Percentiles rank a stretch among this genome's conserved stretches.
Conservation (phyloP, 805 yeast genomes). For the Candida verbasci region DNA sequence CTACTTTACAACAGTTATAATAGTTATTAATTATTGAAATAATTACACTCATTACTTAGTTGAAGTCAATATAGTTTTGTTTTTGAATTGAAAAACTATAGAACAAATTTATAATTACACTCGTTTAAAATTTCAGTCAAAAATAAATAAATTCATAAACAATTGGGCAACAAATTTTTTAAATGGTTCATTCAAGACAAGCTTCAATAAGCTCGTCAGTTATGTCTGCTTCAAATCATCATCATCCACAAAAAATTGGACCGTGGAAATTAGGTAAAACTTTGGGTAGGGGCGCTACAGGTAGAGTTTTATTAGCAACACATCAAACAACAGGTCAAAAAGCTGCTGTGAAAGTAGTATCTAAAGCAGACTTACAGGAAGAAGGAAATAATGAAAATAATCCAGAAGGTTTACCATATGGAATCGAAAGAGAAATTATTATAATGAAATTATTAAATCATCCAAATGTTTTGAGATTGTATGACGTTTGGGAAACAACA, state of each 20-base stretch:
- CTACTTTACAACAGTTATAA: background rate
- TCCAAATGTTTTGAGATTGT: conserved; percentile 86
- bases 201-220: conserved; percentile 56
- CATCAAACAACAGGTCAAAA: conserved; percentile 65
- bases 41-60: no score
- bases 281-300: conserved; percentile 79
- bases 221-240: conserved; percentile 41
- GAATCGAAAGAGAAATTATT: conserved; percentile 94
- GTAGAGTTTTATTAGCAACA: conserved; percentile 72
- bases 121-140: conserved; percentile 16
- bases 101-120: conserved; percentile 2
- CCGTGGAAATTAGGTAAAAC: conserved; percentile 83
- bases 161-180: conserved; percentile 42
- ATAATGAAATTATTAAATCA: conserved; percentile 95
- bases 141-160: conserved; percentile 38
- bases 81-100: conserved; percentile 10
- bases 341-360: conserved; percentile 81
- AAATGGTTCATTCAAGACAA: conserved; percentile 56
- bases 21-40: no score
- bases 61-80: conserved; percentile 19
- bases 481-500: conserved; percentile 97
- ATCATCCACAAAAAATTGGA: conserved; percentile 56
- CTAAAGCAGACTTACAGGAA: conserved; percentile 52
- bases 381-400: conserved; percentile 14
- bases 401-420: conserved; percentile 72